phyloP scores from a whole-genome alignment of 345 rosid genomes.

The Boechera retrofracta region DNA sequence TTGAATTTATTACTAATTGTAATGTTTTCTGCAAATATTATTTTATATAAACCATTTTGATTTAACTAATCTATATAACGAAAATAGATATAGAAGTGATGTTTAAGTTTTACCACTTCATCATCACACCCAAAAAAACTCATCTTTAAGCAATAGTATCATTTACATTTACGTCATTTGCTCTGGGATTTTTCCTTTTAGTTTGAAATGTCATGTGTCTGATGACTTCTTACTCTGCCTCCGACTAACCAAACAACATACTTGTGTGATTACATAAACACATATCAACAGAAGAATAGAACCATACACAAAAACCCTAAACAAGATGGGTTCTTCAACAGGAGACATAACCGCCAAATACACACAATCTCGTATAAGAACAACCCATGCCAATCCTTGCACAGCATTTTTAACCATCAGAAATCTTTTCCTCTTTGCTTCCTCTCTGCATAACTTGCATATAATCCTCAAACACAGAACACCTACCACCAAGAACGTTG shows the following conservation, averaged over 20 bases:
- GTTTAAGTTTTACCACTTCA: too few species aligned
- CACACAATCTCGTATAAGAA: conserved; percentile 34
- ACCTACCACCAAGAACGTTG: conserved; percentile 63
- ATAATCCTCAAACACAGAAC: conserved; percentile 59
- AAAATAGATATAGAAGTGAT: too few species aligned
- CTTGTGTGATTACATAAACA: conserved; percentile 49
- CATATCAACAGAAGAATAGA: conserved; percentile 59
- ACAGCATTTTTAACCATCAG: conserved; percentile 31
- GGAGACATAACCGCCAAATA: conserved; percentile 55
- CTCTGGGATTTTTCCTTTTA: not conserved
- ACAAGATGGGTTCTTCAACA: conserved; percentile 46
- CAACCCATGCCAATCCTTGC: conserved; percentile 56
- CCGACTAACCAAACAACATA: conserved; percentile 35
- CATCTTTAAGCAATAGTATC: not conserved
- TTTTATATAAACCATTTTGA: too few species aligned
- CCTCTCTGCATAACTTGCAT: conserved; percentile 45
- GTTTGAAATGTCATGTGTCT: conserved; percentile 12
- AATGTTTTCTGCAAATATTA: too few species aligned
- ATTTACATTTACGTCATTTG: conserved; percentile 32
- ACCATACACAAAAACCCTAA: conserved; percentile 51
- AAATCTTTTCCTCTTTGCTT: conserved; percentile 36
- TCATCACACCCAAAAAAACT: not conserved
- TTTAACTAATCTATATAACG: too few species aligned
- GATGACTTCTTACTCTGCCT: conserved; percentile 31
- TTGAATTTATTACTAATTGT: too few species aligned